These are phyloP conservation scores for Hysterangium stoloniferum DNA, from an alignment of 768 basidiomycete genomes.

Conservation along the genomic window DNA sequence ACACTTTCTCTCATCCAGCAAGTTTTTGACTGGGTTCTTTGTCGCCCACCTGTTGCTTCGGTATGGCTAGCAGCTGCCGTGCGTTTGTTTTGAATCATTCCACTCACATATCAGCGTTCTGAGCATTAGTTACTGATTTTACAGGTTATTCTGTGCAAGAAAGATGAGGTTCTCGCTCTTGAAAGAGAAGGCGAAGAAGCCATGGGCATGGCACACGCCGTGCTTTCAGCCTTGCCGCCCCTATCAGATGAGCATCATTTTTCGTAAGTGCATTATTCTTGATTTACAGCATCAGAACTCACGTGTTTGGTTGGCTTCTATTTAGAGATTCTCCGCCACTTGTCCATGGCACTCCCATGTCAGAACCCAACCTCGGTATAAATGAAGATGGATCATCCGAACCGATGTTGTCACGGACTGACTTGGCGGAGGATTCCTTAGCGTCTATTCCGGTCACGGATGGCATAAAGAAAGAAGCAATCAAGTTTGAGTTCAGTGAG, in stretches of 20 bases:
- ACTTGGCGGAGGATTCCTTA: neutral
- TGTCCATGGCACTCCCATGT: neutral
- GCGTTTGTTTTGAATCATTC: constrained; percentile 23
- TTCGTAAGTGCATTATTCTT: neutral
- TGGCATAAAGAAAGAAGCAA: neutral
- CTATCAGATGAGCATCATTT: constrained; percentile 7
- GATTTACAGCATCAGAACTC: neutral
- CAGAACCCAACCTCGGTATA: constrained; percentile 44
- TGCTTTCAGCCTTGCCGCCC: constrained; percentile 46
- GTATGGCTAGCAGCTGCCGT: constrained; percentile 84
- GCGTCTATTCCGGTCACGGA: neutral
- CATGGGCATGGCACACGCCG: constrained; percentile 63
- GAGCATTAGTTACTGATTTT: constrained; percentile 4
- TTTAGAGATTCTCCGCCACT: neutral
- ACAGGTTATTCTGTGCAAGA: constrained; percentile 69
- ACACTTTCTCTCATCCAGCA: constrained; percentile 86
- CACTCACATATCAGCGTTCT: neutral
- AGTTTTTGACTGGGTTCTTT: constrained; percentile 83
- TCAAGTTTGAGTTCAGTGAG: neutral
- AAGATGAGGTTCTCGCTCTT: constrained; percentile 53
- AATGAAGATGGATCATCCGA: constrained; percentile 19
- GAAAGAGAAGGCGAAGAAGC: constrained; percentile 65
- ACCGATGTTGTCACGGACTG: neutral
- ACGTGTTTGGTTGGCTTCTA: neutral
- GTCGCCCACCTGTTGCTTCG: constrained; percentile 69